Base-by-base conservation (phyloP, 768 basidiomycete genomes). In the Auricularia cornea region DNA sequence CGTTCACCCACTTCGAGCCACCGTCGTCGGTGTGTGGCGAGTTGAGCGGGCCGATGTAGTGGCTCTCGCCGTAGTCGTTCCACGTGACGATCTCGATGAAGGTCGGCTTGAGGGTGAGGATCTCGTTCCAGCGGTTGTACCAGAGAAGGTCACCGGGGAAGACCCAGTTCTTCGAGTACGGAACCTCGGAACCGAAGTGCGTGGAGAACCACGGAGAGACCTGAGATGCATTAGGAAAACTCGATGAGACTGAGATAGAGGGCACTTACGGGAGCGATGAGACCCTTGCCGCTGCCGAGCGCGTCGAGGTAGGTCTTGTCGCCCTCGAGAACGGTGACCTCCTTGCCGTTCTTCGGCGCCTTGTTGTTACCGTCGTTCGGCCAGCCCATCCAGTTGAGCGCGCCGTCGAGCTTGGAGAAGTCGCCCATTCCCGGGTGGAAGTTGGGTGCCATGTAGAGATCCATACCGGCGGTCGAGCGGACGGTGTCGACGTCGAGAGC, bases 181-280 rank as follows among this genome's bases (percentile, higher is more conserved):
- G 77, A 62, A 79, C 73, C 11, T 76, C 77, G 33, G 81, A 81
- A 63, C 84, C 35, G 60, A 31, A 89, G 71, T 88, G 87, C 72
- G 86, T 87, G 74, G 84, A 89, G 78, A 89, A 89, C 84, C 84
- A 86, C 11, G 89, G 88, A 2, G 86, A 86, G 31, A 88, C 83
- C 23, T 40, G 35, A 18, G 31, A 31, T 14, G 14, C 12, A 35
- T 3, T n/a, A 26, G 29, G 32, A 14, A 40, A 16, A 59, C 33
- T 60, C 4, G n/a, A 33, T 60, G 40, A 11, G 23, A 31, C 3
- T 40, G 3, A 31, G 28, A 23, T 11, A 3, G 32, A 31, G 20
- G 29, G 18, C 8, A 31, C 30, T 18, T 26, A 44, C 29, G 28
- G 29, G 40, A 16, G 71, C 70, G 68, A 73, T 73, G 65, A 71